Conservation (phyloP, 306 rosid genomes). For the Fagus sylvatica region DNA sequence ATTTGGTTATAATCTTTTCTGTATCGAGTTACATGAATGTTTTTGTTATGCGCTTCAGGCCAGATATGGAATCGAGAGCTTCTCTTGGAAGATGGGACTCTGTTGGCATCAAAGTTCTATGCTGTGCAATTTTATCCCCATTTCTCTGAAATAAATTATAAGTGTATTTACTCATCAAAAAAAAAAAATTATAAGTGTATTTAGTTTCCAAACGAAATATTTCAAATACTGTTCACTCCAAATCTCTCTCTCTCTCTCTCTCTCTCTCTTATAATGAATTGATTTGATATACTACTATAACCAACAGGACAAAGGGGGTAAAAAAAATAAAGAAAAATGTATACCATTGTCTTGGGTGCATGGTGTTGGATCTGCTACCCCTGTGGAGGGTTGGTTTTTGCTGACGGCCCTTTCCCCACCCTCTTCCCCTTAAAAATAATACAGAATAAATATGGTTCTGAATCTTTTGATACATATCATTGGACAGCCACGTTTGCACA, state of each 20-base stretch:
- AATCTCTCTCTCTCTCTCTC: slow-evolving; percentile 4
- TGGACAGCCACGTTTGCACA: no score
- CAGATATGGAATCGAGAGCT: slow-evolving; percentile 1
- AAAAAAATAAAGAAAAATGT: not conserved
- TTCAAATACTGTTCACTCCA: not conserved
- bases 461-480: no score
- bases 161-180: no score
- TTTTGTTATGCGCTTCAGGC: not conserved
- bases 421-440: no score
- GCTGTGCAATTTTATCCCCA: slow-evolving; percentile 17
- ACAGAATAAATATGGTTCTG: no score
- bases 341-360: no score
- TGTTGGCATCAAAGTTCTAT: slow-evolving; percentile 22
- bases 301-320: not conserved
- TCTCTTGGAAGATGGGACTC: slow-evolving; percentile 25
- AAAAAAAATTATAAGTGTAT: slow-evolving; percentile 27
- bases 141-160: slow-evolving; percentile 34
- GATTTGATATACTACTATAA: not conserved
- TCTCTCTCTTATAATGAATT: not conserved
- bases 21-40: not conserved
- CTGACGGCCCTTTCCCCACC: no score
- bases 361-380: no score
- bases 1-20: not conserved
- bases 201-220: slow-evolving; percentile 26
- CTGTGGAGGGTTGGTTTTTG: no score